These are phyloP conservation scores for sweet orange (Citrus sinensis) DNA, from an alignment of 345 rosid species.

Conservation along the genomic window DNA sequence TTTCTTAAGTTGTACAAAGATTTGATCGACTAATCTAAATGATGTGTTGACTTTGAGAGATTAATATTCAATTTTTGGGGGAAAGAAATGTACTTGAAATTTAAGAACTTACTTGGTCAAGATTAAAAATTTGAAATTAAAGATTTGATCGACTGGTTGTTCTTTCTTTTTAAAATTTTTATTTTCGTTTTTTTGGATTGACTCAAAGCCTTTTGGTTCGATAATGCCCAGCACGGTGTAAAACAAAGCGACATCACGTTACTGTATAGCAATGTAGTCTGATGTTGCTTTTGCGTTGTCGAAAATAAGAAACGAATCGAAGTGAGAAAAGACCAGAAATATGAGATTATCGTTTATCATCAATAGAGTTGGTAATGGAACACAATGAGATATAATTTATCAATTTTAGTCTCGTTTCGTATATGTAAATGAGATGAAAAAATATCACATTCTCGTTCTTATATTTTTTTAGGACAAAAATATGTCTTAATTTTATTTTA, in stretches of 20 bases:
- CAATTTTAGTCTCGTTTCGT: accelerated
- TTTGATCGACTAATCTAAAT: neutral
- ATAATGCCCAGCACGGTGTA: neutral
- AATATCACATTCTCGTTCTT: accelerated
- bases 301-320: neutral
- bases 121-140: no score
- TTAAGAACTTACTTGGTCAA: neutral
- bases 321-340: neutral
- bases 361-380: neutral
- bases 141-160: no score
- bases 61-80: no score
- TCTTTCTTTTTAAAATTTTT: no score
- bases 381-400: no score
- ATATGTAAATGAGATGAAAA: accelerated
- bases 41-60: neutral
- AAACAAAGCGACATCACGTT: no score
- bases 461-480: no score
- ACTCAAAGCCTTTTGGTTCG: no score
- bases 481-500: accelerated
- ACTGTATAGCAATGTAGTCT: neutral
- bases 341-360: neutral
- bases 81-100: neutral
- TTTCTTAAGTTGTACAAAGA: neutral
- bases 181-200: no score
- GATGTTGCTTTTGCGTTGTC: no score